Base-by-base conservation (phyloP, 306 rosid genomes). In the Carpinus viminea region DNA sequence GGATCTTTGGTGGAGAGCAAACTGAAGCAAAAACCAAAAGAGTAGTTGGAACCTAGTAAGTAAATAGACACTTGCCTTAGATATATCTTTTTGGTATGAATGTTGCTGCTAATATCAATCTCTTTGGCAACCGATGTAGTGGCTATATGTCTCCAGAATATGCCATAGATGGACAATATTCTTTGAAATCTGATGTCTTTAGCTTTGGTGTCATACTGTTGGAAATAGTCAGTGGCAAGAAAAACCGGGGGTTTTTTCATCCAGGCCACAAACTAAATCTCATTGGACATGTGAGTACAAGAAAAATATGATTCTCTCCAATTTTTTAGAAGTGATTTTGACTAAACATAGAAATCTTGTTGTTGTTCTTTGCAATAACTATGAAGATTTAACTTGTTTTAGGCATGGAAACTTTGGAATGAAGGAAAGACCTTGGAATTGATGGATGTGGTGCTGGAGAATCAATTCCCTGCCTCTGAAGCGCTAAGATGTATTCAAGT, bases 331-430 rank as follows among this genome's bases (percentile, higher is more conserved):
- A 60, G 36, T 77, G 45, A 74, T 15, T 56, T 72, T 28, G 64
- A 71, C 50, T 18, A 17, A 0, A 34, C 46, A 24, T 26, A 38
- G 66, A 26, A 60, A 60, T 64, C 18, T 64, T 31, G 3, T 8
- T 4, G 12, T 51, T 57, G 45, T 41, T 41, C 70, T 51, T 60
- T 46, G 13, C 48, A 17, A 24, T 59, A 13, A 57, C 28, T 43
- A 4, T 12, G 48, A 51, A 26, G 41, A 3, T 55, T 3, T 59
- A 9, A 55, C 74, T 78, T 57, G 18, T 82, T 72, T 34, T 74
- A 87, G 93, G 90, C 91, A 71, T 88, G 92, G 95, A 81, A 88
- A 74, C 64, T 88, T 31, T 88, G 96, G 93, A 85, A 73, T 51
- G 96, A 87, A 84, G 79, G 64, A 4, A 87, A 65, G 71, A 74